Percentiles rank a stretch among this genome's conserved stretches.
Evolutionary conservation across 225 moss, liverwort and hornwort species (phyloP).

Genomic region (Polytrichum commune): DNA sequence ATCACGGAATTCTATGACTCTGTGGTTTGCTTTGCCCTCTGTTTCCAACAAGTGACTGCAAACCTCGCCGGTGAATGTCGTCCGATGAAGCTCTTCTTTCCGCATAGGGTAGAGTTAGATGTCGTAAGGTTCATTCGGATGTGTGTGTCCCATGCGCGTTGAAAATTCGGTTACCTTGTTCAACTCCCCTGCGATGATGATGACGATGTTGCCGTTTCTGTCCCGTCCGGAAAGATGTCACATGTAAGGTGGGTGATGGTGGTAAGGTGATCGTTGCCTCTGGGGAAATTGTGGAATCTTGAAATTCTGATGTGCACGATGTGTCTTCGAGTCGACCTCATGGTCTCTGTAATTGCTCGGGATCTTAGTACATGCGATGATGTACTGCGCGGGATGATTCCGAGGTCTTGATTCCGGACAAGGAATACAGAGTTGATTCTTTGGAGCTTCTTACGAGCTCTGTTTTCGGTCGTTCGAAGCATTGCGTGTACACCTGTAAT

Average conservation of each 20-base stretch:
- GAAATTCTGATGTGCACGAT: too few relatives aligned
- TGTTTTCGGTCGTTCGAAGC: background rate
- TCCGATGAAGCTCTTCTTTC: background rate
- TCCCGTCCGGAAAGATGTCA: background rate
- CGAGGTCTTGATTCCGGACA: too few relatives aligned
- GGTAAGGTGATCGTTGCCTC: background rate
- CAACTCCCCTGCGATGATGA: background rate
- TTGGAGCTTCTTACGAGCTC: too few relatives aligned
- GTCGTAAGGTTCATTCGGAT: background rate
- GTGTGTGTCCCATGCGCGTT: background rate
- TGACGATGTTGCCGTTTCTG: background rate
- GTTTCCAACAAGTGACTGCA: background rate
- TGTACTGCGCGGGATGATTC: too few relatives aligned
- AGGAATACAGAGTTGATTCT: too few relatives aligned
- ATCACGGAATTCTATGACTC: background rate
- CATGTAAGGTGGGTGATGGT: background rate
- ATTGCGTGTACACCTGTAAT: background rate
- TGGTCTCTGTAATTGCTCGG: too few relatives aligned
- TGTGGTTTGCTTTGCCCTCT: background rate
- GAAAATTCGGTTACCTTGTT: conserved; percentile 1
- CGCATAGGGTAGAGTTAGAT: background rate
- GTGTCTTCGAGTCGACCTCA: too few relatives aligned
- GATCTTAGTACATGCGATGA: too few relatives aligned
- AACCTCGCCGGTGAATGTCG: background rate
- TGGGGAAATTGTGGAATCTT: too few relatives aligned